Percentiles rank a stretch among this genome's conserved stretches.
phyloP scores from a whole-genome alignment of 805 yeast genomes.

The Priceomyces castillae region DNA sequence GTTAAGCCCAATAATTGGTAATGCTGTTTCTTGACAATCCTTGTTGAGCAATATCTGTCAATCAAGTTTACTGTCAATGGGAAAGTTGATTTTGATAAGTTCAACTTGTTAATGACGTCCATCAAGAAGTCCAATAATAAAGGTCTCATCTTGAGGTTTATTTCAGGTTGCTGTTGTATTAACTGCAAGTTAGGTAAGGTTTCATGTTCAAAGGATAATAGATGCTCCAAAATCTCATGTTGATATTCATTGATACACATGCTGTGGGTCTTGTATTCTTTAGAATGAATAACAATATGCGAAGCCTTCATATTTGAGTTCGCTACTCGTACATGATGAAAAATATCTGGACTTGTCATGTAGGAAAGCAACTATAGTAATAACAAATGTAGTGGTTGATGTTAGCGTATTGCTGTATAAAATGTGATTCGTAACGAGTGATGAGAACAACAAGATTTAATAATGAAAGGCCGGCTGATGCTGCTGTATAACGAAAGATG shows the following conservation, averaged over 20 bases:
- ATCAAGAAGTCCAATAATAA: constrained; percentile 41
- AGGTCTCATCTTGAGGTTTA: constrained; percentile 44
- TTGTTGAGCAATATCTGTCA: constrained; percentile 43
- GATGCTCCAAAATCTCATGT: constrained; percentile 38
- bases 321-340: constrained; percentile 31
- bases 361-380: neutral
- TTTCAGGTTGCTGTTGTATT: constrained; percentile 47
- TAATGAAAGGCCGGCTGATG: neutral
- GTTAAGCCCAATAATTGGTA: constrained; percentile 45
- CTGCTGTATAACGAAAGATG: neutral
- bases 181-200: constrained; percentile 32
- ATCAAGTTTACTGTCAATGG: constrained; percentile 45
- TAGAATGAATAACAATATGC: constrained; percentile 39
- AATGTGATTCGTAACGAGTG: neutral
- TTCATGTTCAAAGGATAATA: constrained; percentile 26
- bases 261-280: constrained; percentile 49
- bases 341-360: constrained; percentile 25
- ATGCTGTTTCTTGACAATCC: constrained; percentile 45
- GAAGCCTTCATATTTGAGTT: constrained; percentile 36
- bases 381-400: neutral
- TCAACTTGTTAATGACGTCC: constrained; percentile 43
- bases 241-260: constrained; percentile 43
- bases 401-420: neutral
- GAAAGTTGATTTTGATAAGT: constrained; percentile 39
- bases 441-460: neutral